Conservation (phyloP, 345 rosid species). For the Excoecaria agallocha region DNA sequence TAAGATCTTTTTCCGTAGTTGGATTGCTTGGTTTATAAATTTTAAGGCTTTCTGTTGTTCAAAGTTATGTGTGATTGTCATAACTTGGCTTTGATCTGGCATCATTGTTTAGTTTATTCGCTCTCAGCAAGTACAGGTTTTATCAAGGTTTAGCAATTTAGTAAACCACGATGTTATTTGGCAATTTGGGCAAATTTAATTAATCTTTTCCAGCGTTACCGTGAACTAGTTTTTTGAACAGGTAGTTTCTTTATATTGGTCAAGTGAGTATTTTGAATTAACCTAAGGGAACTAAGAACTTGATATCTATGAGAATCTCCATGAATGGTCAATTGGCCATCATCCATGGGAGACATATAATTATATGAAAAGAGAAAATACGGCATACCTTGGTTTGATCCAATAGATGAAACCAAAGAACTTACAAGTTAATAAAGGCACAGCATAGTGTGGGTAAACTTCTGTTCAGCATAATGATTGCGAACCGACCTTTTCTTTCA, state of each 20-base stretch:
- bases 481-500: neutral
- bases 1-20: conserved; percentile 28
- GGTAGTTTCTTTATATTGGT: neutral
- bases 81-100: neutral
- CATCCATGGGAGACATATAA: too few species aligned
- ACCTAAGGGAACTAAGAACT: neutral
- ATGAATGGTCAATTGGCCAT: too few species aligned
- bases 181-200: neutral
- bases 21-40: neutral
- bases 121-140: neutral
- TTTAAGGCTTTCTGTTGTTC: neutral
- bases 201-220: neutral
- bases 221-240: neutral
- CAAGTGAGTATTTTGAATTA: neutral
- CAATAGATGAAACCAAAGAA: neutral
- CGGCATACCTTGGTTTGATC: neutral
- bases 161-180: neutral
- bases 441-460: neutral
- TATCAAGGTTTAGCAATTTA: neutral
- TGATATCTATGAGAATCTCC: neutral
- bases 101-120: neutral
- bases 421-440: neutral
- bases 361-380: neutral
- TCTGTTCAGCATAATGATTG: neutral
- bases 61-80: neutral